Conservation (phyloP, 495 filamentous ascomycete genomes). For the Pyrenula massariospora region DNA sequence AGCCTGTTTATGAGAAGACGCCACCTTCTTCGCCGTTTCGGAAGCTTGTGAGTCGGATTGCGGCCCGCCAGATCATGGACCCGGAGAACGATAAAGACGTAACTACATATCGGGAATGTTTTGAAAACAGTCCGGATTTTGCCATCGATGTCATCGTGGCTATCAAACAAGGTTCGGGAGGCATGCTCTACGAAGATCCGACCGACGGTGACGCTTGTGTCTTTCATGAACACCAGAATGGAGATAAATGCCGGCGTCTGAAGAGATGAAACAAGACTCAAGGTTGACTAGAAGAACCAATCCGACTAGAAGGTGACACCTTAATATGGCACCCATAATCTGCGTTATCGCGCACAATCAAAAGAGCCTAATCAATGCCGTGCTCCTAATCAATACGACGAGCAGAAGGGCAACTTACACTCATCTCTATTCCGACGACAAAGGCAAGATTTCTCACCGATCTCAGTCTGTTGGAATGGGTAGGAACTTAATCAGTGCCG, state of each 20-base stretch:
- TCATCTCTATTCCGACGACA: too few relatives aligned
- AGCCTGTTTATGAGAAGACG: slow-evolving; percentile 28
- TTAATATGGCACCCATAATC: too few relatives aligned
- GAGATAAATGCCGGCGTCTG: slow-evolving; percentile 9
- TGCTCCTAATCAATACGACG: too few relatives aligned
- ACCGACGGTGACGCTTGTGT: slow-evolving; percentile 28
- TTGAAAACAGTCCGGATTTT: slow-evolving; percentile 31
- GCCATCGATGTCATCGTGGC: slow-evolving; percentile 34
- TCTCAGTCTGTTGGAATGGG: too few relatives aligned
- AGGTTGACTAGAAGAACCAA: too few relatives aligned
- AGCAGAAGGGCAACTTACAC: too few relatives aligned
- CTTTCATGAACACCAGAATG: slow-evolving; percentile 31
- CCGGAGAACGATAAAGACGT: slow-evolving; percentile 30
- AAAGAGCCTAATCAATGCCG: too few relatives aligned
- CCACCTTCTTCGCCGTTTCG: slow-evolving; percentile 26
- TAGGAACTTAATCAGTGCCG: too few relatives aligned
- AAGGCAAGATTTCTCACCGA: too few relatives aligned
- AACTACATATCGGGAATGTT: slow-evolving; percentile 25
- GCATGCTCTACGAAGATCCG: slow-evolving; percentile 32
- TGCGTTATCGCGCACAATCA: too few relatives aligned
- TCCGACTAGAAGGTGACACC: too few relatives aligned
- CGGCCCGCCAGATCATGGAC: slow-evolving; percentile 39
- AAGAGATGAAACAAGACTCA: neutral
- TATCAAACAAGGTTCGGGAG: slow-evolving; percentile 28
- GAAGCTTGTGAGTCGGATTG: slow-evolving; percentile 31